Conservation (phyloP, 75 land plant genomes). For the Selaginella tamariscina region DNA sequence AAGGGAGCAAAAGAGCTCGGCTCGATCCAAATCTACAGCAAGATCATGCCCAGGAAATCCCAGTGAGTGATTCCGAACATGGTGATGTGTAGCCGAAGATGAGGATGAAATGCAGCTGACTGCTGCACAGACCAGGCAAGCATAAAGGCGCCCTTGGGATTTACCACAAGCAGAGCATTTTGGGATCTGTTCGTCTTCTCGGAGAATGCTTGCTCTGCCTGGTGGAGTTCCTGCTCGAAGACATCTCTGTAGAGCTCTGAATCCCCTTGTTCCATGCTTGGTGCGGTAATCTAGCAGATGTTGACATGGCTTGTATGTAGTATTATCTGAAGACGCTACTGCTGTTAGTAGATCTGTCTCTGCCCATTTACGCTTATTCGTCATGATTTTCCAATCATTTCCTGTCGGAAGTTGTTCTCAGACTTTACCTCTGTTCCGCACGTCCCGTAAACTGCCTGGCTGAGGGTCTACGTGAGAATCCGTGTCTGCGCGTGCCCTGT, state of each 20-base stretch:
- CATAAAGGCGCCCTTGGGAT: constrained; percentile 30
- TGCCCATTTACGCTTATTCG: too few relatives aligned
- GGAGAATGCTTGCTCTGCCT: constrained; percentile 31
- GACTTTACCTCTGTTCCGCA: too few relatives aligned
- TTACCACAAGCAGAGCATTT: constrained; percentile 36
- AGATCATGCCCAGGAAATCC: constrained; percentile 37
- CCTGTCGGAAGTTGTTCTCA: too few relatives aligned
- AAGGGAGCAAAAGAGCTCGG: constrained; percentile 75
- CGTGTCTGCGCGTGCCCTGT: too few relatives aligned
- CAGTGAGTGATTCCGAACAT: constrained; percentile 36
- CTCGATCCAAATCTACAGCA: constrained; percentile 64
- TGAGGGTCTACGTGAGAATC: too few relatives aligned
- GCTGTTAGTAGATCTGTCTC: too few relatives aligned
- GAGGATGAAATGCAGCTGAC: constrained; percentile 38
- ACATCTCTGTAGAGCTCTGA: constrained; percentile 40
- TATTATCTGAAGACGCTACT: too few relatives aligned
- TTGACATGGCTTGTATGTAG: constrained; percentile 33
- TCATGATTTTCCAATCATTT: too few relatives aligned
- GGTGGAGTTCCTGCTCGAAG: constrained; percentile 23
- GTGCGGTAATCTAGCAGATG: constrained; percentile 37
- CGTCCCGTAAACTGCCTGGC: too few relatives aligned
- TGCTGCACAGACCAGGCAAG: constrained; percentile 56
- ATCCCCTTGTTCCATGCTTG: constrained; percentile 30
- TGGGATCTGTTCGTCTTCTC: constrained; percentile 32
- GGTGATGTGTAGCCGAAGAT: constrained; percentile 11